phyloP scores from a whole-genome alignment of 768 basidiomycete genomes.

The Podaxis carcinomalis region DNA sequence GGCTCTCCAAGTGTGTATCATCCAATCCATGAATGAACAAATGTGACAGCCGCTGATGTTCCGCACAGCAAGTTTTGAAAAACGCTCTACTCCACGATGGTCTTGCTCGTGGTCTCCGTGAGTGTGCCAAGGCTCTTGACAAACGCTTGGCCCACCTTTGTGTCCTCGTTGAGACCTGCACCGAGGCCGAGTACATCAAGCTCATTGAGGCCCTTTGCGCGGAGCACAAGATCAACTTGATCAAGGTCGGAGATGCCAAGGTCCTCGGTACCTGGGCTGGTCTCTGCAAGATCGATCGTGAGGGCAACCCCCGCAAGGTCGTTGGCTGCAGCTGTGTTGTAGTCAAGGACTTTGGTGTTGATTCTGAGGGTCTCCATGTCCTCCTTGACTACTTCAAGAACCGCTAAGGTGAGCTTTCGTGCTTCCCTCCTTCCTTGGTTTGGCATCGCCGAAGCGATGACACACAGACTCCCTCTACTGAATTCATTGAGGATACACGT shows the following conservation, averaged over 20 bases:
- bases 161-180: constrained; percentile 98
- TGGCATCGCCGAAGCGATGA: constrained; percentile 49
- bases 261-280: constrained; percentile 98
- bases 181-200: constrained; percentile 99
- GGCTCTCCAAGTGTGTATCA: constrained; percentile 66
- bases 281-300: constrained; percentile 99
- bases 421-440: constrained; percentile 16
- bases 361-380: constrained; percentile 93
- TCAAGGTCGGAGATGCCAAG: constrained; percentile 99
- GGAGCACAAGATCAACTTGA: constrained; percentile 99
- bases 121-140: constrained; percentile 97
- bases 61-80: constrained; percentile 91
- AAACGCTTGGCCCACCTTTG: constrained; percentile 98
- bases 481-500: constrained; percentile 72
- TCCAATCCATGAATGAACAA: neutral
- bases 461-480: constrained; percentile 92
- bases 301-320: constrained; percentile 97
- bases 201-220: constrained; percentile 99
- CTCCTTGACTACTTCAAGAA: constrained; percentile 96
- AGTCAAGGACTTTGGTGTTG: constrained; percentile 95
- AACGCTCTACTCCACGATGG: constrained; percentile 98
- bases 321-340: constrained; percentile 93
- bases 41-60: constrained; percentile 10
- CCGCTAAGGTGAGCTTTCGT: constrained; percentile 51
- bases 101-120: constrained; percentile 95